Percentiles rank a stretch among this genome's conserved stretches.
Evolutionary conservation across 2,329 filamentous ascomycete genomes (phyloP).

Genomic region (Colletotrichum sp.): DNA sequence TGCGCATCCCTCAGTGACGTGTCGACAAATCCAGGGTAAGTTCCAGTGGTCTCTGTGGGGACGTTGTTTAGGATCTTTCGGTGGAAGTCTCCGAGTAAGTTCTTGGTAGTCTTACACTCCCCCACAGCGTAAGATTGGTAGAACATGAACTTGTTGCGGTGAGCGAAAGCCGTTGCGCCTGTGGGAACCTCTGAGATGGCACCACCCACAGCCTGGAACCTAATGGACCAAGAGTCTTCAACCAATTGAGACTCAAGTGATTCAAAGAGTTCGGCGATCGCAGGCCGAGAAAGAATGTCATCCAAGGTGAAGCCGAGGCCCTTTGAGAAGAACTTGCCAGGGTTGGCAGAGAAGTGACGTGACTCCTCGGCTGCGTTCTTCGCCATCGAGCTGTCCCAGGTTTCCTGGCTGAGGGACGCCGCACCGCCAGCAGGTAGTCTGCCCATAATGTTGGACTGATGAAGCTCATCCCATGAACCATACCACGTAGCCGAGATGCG

Average conservation of each 20-base stretch:
- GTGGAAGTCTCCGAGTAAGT: not conserved
- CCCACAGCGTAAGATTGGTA: constrained; percentile 58
- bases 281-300: constrained; percentile 44
- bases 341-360: constrained; percentile 43
- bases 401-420: constrained; percentile 45
- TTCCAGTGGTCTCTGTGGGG: constrained; percentile 31
- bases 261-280: constrained; percentile 49
- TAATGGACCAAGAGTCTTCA: constrained; percentile 56
- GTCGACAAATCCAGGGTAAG: constrained; percentile 70
- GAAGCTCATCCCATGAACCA: constrained; percentile 54
- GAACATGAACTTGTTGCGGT: constrained; percentile 62
- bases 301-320: constrained; percentile 50
- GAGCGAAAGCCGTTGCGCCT: constrained; percentile 58
- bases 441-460: constrained; percentile 44
- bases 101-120: constrained; percentile 35
- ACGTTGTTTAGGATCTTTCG: not conserved
- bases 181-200: constrained; percentile 54
- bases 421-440: constrained; percentile 42
- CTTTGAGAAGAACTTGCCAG: constrained; percentile 53
- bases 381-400: constrained; percentile 61
- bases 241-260: constrained; percentile 49
- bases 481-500: constrained; percentile 60
- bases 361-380: constrained; percentile 46
- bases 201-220: constrained; percentile 60
- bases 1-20: constrained; percentile 47